phyloP scores from a whole-genome alignment of 257 asterid species.

The Scutellaria barbata region DNA sequence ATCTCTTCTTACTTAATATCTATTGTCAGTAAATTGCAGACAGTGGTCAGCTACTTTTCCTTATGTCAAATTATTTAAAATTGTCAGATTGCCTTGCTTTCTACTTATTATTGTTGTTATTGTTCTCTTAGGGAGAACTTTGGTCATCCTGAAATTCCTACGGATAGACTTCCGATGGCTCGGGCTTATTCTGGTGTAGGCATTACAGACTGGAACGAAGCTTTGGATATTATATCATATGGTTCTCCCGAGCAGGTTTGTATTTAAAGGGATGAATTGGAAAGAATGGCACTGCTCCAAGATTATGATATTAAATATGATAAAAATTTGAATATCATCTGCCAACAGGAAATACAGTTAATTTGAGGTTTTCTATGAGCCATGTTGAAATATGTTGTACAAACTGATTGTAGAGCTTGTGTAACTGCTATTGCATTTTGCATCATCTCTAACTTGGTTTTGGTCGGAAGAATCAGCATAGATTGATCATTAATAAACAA shows the following conservation, averaged over 20 bases:
- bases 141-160: conserved; percentile 65
- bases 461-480: background rate
- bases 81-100: background rate
- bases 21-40: background rate
- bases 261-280: conserved; percentile 1
- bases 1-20: conserved; percentile 1
- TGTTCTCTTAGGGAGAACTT: conserved; percentile 66
- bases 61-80: conserved; percentile 6
- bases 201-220: conserved; percentile 94
- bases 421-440: background rate
- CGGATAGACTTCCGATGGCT: conserved; percentile 65
- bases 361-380: background rate
- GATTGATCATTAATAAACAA: background rate
- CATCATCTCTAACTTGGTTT: background rate
- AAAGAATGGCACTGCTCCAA: background rate
- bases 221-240: conserved; percentile 74
- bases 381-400: background rate
- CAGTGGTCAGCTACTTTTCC: conserved; percentile 26
- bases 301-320: background rate
- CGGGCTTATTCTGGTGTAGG: conserved; percentile 66
- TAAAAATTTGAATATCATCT: background rate
- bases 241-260: conserved; percentile 97
- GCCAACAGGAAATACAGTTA: background rate
- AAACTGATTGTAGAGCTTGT: background rate
- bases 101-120: conserved; percentile 14